Evolutionary conservation across 345 rosid species (phyloP), one percentile per base, ranked within the genome.

Genomic region (Citrus glauca): DNA sequence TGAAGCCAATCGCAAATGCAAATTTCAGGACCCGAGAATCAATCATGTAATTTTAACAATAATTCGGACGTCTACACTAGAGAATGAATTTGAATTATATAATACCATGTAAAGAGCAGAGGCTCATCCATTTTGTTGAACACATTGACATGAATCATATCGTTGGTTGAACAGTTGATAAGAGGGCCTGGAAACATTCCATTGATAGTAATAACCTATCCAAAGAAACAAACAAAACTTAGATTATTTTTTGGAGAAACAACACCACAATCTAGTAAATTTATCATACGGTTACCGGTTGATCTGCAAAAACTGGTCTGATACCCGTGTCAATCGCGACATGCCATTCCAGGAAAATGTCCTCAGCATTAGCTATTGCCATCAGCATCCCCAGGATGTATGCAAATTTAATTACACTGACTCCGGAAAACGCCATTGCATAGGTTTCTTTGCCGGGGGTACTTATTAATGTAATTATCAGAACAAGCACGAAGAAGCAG

Each of bases 121-220:
- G 91, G 87, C 79, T 87, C 90, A 27, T 85, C 87, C 6, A 89
- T 68, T 33, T 84, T 68, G 77, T 87, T 89, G 79, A 82, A 85
- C 65, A 89, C 82, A 79, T 87, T 87, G 79, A 89, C 28, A 77
- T 85, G 79, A 42, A 89, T 30, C 62, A 79, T 73, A 81, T 89
- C 87, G 71, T 87, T 76, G 61, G 80, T 38, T 65, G 91, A 79
- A 66, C 86, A 82, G 79, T 89, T 89, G 85, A 89, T 82, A 5
- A 82, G 80, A 8, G 91, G 91, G 25, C 91, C 91, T 0, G 90
- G 91, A 76, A 88, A 88, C 76, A 74, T 62, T 19, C 83, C 80
- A 56, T 85, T 88, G 75, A 88, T 88, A 37, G 86, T 84, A 59
- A 88, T 82, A 33, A 78, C 84, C 83, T 87, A 65, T 57, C 63